Evolutionary conservation across 169 alveolate genomes (phyloP), one percentile per base, ranked within the genome.

Genomic region (Plasmodium cynomolgi): DNA sequence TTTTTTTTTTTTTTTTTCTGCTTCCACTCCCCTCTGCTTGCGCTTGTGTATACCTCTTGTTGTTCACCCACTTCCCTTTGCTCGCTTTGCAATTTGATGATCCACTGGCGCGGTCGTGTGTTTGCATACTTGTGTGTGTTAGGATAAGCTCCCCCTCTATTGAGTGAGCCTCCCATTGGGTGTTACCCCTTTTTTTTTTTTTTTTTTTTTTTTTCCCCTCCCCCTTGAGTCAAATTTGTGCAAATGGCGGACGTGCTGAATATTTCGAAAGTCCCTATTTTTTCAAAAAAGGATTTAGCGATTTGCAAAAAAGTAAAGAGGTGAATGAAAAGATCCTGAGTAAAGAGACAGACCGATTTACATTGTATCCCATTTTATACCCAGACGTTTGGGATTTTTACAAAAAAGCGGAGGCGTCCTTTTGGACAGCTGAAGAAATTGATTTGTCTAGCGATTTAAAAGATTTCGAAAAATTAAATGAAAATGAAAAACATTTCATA

Each of bases 391-490:
- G 99, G 99, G 98, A 98, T 34, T 98, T 98, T 99, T 99, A 99
- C 98, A 99, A 99, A 97, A 98, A 99, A 96, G 99, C 99, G 47
- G 99, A 97, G 95, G 99, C 99, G 11, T 97, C 99, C 23, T 99
- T 99, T 94, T 99, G 99, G 99, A 98, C 99, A 2, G 99, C 99
- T 2, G 99, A 99, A 83, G 99, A 99, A 95, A 98, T 99, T 54
- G 99, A 99, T 96, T 96, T 99, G 71, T 96, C 98, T 29, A 97
- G 97, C 81, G 99, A 99, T 92, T 75, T 97, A 56, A 97, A 96
- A 83, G 99, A 99, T 96, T 99, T 99, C 99, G 99, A 97, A 41
- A 92, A 91, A 23, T 97, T 98, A 79, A 98, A 94, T 37, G 97
- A 96, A 9, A 98, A 97, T 47, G 99, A 98, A 94, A 96, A 94